Percentiles rank a stretch among this genome's conserved stretches.
These are phyloP conservation scores for Backusella macrospora DNA, from an alignment of 192 early-diverging fungal genomes.

Conservation along the genomic window DNA sequence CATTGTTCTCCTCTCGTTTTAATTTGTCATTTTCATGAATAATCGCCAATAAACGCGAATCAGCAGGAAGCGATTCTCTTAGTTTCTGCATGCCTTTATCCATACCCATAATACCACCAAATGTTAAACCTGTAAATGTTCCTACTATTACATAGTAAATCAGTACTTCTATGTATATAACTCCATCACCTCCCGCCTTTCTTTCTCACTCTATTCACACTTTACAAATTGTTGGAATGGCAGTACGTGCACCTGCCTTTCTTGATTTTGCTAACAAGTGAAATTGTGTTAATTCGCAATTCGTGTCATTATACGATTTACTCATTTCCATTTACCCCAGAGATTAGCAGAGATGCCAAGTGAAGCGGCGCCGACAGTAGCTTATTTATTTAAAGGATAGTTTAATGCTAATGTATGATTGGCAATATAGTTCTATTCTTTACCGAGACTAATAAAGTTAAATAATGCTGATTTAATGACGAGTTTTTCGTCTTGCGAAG, in stretches of 20 bases:
- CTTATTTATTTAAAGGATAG: not conserved
- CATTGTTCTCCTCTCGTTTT: not conserved
- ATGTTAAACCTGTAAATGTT: not conserved
- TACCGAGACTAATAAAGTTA: conserved; percentile 22
- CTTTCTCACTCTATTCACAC: not conserved
- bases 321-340: conserved; percentile 16
- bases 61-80: conserved; percentile 5
- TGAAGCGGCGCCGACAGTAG: conserved; percentile 25
- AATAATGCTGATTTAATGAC: conserved; percentile 22
- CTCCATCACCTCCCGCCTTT: not conserved
- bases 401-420: not conserved
- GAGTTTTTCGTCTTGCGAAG: conserved; percentile 6
- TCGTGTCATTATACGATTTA: not conserved
- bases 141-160: not conserved
- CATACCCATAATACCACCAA: conserved; percentile 21
- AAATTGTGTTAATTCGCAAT: not conserved
- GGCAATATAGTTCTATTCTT: not conserved
- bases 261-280: conserved; percentile 18
- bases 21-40: conserved; percentile 15
- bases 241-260: not conserved
- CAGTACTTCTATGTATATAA: not conserved
- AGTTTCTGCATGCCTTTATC: conserved; percentile 28
- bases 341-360: conserved; percentile 22
- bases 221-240: conserved; percentile 23
- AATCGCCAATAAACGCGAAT: conserved; percentile 20